A percentile compares a stretch with the other conserved stretches of the same genome.
Evolutionary conservation across 2,329 filamentous ascomycete genomes (phyloP).

Genomic region (Trichoderma pleuroti): DNA sequence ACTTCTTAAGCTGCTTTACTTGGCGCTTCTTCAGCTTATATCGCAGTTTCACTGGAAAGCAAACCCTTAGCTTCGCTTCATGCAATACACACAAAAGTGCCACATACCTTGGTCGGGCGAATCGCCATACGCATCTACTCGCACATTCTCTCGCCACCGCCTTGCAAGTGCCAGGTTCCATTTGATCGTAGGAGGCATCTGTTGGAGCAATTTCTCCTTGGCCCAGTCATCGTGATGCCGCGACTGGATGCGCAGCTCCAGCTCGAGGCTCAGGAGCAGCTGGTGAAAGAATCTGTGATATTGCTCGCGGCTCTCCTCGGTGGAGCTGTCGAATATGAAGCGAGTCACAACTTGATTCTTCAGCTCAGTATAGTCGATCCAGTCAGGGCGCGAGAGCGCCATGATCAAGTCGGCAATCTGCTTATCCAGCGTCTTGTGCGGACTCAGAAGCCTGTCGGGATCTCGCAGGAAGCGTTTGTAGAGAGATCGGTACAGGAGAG

Average conservation of each 20-base stretch:
- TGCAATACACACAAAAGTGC: neutral
- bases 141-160: constrained; percentile 68
- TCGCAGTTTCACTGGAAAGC: constrained; percentile 52
- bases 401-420: constrained; percentile 71
- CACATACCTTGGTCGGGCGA: constrained; percentile 49
- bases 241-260: constrained; percentile 67
- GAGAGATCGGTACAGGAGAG: constrained; percentile 59
- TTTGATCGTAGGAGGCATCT: constrained; percentile 66
- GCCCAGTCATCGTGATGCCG: constrained; percentile 57
- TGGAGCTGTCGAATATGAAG: constrained; percentile 62
- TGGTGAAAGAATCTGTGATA: constrained; percentile 72
- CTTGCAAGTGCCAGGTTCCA: constrained; percentile 72
- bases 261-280: constrained; percentile 68
- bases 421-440: constrained; percentile 62
- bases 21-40: constrained; percentile 64
- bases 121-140: constrained; percentile 58
- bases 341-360: constrained; percentile 71
- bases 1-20: constrained; percentile 64
- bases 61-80: neutral
- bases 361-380: constrained; percentile 69
- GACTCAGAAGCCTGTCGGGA: constrained; percentile 57
- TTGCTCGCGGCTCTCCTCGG: constrained; percentile 51
- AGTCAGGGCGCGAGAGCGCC: constrained; percentile 64
- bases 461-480: constrained; percentile 67
- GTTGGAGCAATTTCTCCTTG: constrained; percentile 60